Conservation (phyloP, 257 asterid species). For the Salvia miltiorrhiza region DNA sequence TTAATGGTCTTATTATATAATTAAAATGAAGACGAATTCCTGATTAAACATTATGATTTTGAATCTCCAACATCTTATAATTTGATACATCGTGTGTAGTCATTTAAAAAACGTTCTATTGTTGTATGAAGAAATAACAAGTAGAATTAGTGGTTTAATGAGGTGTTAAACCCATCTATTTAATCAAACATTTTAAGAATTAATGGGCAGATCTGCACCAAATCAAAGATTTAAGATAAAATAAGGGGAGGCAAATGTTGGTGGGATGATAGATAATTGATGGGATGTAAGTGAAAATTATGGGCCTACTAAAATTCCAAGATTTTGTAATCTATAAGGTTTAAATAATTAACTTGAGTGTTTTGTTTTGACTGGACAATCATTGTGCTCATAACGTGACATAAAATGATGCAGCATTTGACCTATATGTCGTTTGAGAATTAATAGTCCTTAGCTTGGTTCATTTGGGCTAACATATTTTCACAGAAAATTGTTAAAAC, state of each 20-base stretch:
- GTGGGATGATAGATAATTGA: slow-evolving; percentile 43
- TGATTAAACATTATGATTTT: too few relatives aligned
- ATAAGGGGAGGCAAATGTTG: slow-evolving; percentile 30
- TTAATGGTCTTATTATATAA: too few relatives aligned
- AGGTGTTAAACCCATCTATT: slow-evolving; percentile 32
- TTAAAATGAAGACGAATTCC: too few relatives aligned
- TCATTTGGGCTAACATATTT: neutral
- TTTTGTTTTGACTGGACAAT: slow-evolving; percentile 9
- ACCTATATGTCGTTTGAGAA: neutral
- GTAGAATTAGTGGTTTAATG: slow-evolving; percentile 37
- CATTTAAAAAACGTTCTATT: neutral
- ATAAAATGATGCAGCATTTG: slow-evolving; percentile 20
- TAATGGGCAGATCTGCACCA: slow-evolving; percentile 32
- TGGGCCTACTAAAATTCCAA: slow-evolving; percentile 17
- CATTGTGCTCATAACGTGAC: slow-evolving; percentile 26
- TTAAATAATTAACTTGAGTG: neutral
- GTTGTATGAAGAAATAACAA: neutral
- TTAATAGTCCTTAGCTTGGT: neutral
- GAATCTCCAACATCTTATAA: too few relatives aligned
- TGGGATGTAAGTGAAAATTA: slow-evolving; percentile 46
- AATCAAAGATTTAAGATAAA: slow-evolving; percentile 18
- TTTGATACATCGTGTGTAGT: too few relatives aligned
- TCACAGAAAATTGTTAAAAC: neutral
- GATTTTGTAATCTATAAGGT: neutral
- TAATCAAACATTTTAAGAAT: slow-evolving; percentile 17